Evolutionary conservation across 2,329 filamentous ascomycete species (phyloP).

Genomic region (Dactylonectria macrodidyma): DNA sequence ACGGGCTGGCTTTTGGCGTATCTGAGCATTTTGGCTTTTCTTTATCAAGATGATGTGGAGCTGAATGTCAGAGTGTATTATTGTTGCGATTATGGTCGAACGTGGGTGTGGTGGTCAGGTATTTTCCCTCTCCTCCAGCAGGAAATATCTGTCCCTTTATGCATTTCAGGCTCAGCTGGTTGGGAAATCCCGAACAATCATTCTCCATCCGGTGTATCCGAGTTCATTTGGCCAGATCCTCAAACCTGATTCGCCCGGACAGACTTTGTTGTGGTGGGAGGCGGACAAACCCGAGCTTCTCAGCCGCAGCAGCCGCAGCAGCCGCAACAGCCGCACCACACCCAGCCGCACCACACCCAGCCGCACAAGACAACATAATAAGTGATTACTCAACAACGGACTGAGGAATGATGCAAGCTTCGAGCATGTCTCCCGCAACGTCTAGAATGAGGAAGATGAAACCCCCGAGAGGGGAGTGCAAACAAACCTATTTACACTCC

Average conservation of each 20-base stretch:
- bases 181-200: conserved; percentile 14
- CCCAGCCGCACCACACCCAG: conserved; percentile 11
- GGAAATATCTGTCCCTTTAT: conserved; percentile 23
- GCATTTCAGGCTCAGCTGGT: conserved; percentile 18
- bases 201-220: conserved; percentile 16
- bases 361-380: neutral
- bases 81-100: conserved; percentile 14
- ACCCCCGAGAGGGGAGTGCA: conserved; percentile 10
- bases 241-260: conserved; percentile 4
- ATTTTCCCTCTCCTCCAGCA: conserved; percentile 5
- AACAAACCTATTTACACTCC: conserved; percentile 1
- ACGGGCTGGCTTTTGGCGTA: conserved; percentile 45
- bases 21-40: conserved; percentile 24
- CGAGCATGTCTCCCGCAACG: conserved; percentile 3
- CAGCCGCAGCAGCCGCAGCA: conserved; percentile 22
- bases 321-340: conserved; percentile 22
- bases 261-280: neutral
- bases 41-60: neutral
- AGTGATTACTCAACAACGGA: neutral
- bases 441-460: conserved; percentile 3
- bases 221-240: neutral
- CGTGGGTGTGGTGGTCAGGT: neutral
- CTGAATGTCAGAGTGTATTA: conserved; percentile 10
- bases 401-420: neutral
- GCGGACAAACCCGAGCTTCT: conserved; percentile 3